phyloP scores from a whole-genome alignment of 768 basidiomycete genomes.

The Termitomyces sp. region DNA sequence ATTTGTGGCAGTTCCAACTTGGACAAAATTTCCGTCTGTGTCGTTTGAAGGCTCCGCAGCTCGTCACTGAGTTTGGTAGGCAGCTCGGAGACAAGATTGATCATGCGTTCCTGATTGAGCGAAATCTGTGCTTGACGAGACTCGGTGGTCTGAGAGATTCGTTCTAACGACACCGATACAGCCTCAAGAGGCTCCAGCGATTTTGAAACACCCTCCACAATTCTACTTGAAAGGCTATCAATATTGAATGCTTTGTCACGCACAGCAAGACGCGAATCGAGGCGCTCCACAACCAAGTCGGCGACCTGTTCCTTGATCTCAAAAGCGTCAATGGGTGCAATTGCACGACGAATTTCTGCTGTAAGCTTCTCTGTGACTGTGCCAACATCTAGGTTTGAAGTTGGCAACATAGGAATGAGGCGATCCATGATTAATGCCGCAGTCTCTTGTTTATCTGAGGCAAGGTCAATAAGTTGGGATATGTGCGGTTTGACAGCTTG shows the following conservation, averaged over 20 bases:
- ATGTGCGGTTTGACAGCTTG: conserved; percentile 90
- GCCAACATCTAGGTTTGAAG: conserved; percentile 44
- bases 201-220: conserved; percentile 47
- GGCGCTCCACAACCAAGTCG: conserved; percentile 80
- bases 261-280: conserved; percentile 75
- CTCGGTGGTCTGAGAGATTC: conserved; percentile 37
- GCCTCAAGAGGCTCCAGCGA: conserved; percentile 35
- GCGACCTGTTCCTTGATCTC: conserved; percentile 89
- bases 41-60: conserved; percentile 35
- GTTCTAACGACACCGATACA: conserved; percentile 34
- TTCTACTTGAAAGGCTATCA: conserved; percentile 49
- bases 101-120: conserved; percentile 34
- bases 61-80: conserved; percentile 42
- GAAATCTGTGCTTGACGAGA: conserved; percentile 32
- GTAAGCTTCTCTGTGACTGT: conserved; percentile 55
- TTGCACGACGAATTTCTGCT: conserved; percentile 63
- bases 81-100: conserved; percentile 39
- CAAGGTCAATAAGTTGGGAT: conserved; percentile 82
- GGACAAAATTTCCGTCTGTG: conserved; percentile 29
- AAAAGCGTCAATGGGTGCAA: conserved; percentile 76
- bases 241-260: conserved; percentile 68
- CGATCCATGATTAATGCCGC: conserved; percentile 75
- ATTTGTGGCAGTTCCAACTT: conserved; percentile 23
- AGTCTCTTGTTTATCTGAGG: conserved; percentile 86
- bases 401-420: conserved; percentile 61